A percentile compares a stretch with the other conserved stretches of the same genome.
These are phyloP conservation scores for Xylariaceae sp. DNA, from an alignment of 2,329 filamentous ascomycete species.

Conservation along the genomic window DNA sequence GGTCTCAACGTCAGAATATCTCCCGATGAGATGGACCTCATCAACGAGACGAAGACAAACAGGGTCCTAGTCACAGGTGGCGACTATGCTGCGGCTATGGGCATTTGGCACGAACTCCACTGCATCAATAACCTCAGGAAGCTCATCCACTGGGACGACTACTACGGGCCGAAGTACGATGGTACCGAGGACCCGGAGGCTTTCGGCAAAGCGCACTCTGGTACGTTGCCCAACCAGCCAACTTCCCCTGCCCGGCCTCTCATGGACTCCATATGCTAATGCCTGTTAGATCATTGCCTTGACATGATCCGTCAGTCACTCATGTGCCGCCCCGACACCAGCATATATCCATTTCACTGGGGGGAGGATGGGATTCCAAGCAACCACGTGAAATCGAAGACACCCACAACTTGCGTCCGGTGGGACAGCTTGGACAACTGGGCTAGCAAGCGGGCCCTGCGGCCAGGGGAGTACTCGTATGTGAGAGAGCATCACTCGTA, in stretches of 20 bases:
- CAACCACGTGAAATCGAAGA: conserved; percentile 5
- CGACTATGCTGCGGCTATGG: conserved; percentile 10
- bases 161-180: no score
- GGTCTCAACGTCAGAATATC: conserved; percentile 9
- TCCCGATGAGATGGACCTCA: conserved; percentile 5
- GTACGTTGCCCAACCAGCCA: no score
- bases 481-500: no score
- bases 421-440: conserved; percentile 12
- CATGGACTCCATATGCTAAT: no score
- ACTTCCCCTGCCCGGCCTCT: no score
- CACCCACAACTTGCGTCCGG: conserved; percentile 9
- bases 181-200: no score
- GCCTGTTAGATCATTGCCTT: conserved; percentile 14
- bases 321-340: conserved; percentile 11
- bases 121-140: conserved; percentile 11
- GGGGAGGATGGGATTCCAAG: conserved; percentile 1
- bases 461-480: no score
- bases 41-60: conserved; percentile 8
- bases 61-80: conserved; percentile 7
- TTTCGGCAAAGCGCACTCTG: no score
- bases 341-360: conserved; percentile 2
- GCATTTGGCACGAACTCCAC: conserved; percentile 10
- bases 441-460: no score
- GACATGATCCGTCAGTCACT: conserved; percentile 10
- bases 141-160: conserved; percentile 10